Evolutionary conservation across 192 early-diverging fungal species (phyloP), one percentile per base, ranked within the genome.

Genomic region (Podila verticillata): DNA sequence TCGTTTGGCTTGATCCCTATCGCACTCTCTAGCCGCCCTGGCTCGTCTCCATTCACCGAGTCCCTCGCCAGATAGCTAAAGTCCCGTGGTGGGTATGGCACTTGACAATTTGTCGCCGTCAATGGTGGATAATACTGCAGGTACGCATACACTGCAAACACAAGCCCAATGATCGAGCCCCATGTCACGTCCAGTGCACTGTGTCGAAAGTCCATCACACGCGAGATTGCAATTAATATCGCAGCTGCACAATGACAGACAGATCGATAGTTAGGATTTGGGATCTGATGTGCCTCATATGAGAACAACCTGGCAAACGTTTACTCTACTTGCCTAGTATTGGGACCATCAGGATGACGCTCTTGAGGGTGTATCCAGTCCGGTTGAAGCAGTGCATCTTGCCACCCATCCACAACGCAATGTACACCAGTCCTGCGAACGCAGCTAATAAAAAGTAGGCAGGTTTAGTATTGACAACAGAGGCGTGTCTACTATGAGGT

Each of bases 201-300:
- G 73, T 94, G 93, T 57, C 92, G 89, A 70, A 92, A 94, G 75
- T 94, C 93, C 63, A 74, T 83, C 0, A 86, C 85, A 35, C 93
- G 86, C 64, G 92, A 87, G 30, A 91, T 87, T n/a, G 84, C 87
- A 51, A 93, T 80, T 24, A 89, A 69, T 47, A 84, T 49, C 13
- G 92, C 92, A 0, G 69, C 82, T 63, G 26, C 12, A n/a, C 35
- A 3, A 30, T n/a, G 61, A 36, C 0, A 36, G 30, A 61, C 5
- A 10, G 20, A 36, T 36, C 5, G 35, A 36, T 44, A 44, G 39
- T 44, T 12, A 44, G 39, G n/a, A 44, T 1, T 17, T 13, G 39
- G 39, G 3, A 44, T 12, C n/a, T n/a, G n/a, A n/a, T n/a, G n/a
- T 8, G 0, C 0, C 39, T 15, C 36, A 44, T 7, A 44, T 12